Evolutionary conservation across 108 stramenopile genomes (phyloP).

Genomic region (Ochromonas danica): DNA sequence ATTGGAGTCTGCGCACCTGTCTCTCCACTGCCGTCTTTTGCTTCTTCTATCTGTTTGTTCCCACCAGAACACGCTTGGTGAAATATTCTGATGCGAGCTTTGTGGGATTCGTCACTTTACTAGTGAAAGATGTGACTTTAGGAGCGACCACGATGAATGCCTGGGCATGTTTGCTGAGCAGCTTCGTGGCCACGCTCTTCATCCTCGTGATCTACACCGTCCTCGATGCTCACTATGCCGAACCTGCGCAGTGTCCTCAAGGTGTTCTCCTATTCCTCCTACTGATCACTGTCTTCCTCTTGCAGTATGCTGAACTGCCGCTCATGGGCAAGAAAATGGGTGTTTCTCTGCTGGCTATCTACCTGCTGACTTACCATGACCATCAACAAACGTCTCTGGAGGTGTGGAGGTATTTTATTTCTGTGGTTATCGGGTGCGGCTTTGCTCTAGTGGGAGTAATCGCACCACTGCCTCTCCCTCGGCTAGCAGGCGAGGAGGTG

Average conservation of each 20-base stretch:
- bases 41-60: background rate
- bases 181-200: background rate
- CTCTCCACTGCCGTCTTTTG: background rate
- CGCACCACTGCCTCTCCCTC: background rate
- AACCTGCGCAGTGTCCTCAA: background rate
- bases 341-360: background rate
- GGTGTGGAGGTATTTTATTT: background rate
- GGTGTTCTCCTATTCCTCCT: background rate
- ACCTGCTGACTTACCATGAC: background rate
- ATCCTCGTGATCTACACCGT: background rate
- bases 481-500: background rate
- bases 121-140: background rate
- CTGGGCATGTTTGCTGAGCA: background rate
- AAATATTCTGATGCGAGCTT: background rate
- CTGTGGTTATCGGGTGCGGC: background rate
- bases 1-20: constrained; percentile 19
- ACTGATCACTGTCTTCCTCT: background rate
- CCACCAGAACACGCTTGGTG: background rate
- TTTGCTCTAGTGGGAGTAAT: background rate
- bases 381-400: background rate
- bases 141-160: background rate
- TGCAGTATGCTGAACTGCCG: background rate
- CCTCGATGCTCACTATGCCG: too few species aligned
- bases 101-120: background rate
- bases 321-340: constrained; percentile 27